Percentiles rank a stretch among this genome's conserved stretches.
Conservation (phyloP, 768 basidiomycete species). For the Auriscalpium orientale region DNA sequence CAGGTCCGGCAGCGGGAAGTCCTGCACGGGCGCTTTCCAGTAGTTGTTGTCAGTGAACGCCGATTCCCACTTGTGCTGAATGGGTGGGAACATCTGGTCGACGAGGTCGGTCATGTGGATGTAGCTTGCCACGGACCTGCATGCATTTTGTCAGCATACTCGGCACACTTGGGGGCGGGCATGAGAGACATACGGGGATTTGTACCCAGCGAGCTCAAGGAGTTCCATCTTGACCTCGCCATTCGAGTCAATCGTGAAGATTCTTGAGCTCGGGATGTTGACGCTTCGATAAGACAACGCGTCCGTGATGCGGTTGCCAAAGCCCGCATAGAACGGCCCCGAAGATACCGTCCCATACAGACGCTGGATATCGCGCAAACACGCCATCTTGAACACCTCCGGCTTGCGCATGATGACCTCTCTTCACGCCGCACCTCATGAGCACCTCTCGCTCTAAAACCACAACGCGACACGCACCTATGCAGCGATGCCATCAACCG, state of each 20-base stretch:
- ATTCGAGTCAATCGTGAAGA: slow-evolving; percentile 93
- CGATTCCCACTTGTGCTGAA: slow-evolving; percentile 78
- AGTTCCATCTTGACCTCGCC: slow-evolving; percentile 97
- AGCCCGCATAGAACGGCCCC: slow-evolving; percentile 92
- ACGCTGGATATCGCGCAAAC: slow-evolving; percentile 87
- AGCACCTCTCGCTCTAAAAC: background rate
- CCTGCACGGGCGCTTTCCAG: slow-evolving; percentile 80
- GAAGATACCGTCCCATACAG: slow-evolving; percentile 68
- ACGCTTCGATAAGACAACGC: slow-evolving; percentile 97
- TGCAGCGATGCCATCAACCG: slow-evolving; percentile 90
- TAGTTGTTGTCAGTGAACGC: slow-evolving; percentile 97
- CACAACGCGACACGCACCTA: slow-evolving; percentile 44
- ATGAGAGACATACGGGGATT: slow-evolving; percentile 65
- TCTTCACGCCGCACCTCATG: slow-evolving; percentile 30
- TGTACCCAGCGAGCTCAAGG: slow-evolving; percentile 93
- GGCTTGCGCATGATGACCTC: slow-evolving; percentile 99
- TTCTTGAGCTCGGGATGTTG: slow-evolving; percentile 86
- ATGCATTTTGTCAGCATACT: background rate
- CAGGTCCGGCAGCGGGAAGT: slow-evolving; percentile 72
- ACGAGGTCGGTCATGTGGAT: slow-evolving; percentile 99
- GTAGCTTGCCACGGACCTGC: slow-evolving; percentile 46
- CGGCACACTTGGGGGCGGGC: background rate
- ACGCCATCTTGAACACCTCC: slow-evolving; percentile 99
- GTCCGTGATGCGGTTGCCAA: slow-evolving; percentile 97
- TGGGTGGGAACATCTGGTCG: slow-evolving; percentile 98